A percentile compares a stretch with the other conserved stretches of the same genome.
Conservation (phyloP, 257 asterid genomes). For the Nicotiana paniculata region DNA sequence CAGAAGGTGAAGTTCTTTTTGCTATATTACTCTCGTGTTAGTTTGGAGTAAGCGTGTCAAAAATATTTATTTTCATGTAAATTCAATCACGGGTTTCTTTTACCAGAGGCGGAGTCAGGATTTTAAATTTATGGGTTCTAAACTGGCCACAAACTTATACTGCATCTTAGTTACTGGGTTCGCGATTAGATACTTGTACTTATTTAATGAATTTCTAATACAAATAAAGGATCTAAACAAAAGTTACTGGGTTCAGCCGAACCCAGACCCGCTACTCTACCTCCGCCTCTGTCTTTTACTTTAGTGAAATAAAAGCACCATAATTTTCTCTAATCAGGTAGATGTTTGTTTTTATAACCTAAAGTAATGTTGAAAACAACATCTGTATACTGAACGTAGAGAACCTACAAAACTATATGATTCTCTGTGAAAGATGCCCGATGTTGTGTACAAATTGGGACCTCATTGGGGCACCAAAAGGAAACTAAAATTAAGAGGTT, state of each 20-base stretch:
- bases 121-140: too few relatives aligned
- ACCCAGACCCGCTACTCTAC: too few relatives aligned
- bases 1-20: constrained; percentile 34
- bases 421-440: background rate
- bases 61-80: background rate
- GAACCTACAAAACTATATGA: background rate
- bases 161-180: too few relatives aligned
- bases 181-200: too few relatives aligned
- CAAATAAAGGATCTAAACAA: too few relatives aligned
- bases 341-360: too few relatives aligned
- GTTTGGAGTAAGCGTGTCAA: background rate
- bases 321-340: background rate
- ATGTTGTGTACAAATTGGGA: background rate
- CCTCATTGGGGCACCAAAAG: background rate
- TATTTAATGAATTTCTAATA: too few relatives aligned
- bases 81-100: background rate
- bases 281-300: background rate
- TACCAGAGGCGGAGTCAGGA: too few relatives aligned
- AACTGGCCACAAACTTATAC: too few relatives aligned
- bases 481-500: constrained; percentile 2
- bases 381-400: background rate
- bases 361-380: too few relatives aligned
- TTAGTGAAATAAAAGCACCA: background rate
- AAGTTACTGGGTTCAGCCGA: too few relatives aligned
- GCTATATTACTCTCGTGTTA: background rate